Evolutionary conservation across 805 yeast genomes (phyloP), one percentile per base, ranked within the genome.

Genomic region (Maudiozyma bulderi): DNA sequence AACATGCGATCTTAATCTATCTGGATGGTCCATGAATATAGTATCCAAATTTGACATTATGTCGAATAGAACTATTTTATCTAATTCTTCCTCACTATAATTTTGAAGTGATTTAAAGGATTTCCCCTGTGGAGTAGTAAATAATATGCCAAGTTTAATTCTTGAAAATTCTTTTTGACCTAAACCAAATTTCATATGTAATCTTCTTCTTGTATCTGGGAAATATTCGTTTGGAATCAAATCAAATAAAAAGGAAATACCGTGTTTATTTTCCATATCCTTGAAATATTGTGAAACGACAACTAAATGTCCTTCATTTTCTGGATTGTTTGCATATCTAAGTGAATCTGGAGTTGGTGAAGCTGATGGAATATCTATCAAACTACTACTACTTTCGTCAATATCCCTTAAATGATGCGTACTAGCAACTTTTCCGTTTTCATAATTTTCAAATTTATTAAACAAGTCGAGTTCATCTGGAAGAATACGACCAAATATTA

Each of bases 21-120:
- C 96, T 1, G 93, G 89, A 59, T 87, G 95, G 61, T 93, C 96
- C 61, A 93, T 71, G 30, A 90, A 95, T 46, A 93, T 68, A 33
- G 72, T 73, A 50, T 77, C 82, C 43, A 71, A 71, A 8, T 71
- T 69, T 14, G 70, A 65, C 50, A 82, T 61, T 40, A 75, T 75
- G 47, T 81, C 82, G 61, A 71, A 84, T 14, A 89, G 67, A 5
- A 75, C 70, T 42, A 77, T 54, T 29, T 54, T 58, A 13, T 57
- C 54, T 13, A 62, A 51, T 7, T 75, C 76, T 29, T 78, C 80
- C 47, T 80, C 81, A 1, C 76, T 80, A 43, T 75, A 65, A 50
- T 78, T 74, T 56, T 55, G 60, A 33, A 67, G 41, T 37, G 71
- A 64, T 52, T 73, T 57, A 50, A 70, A 50, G 45, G 61, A 61